phyloP scores from a whole-genome alignment of 768 basidiomycete species.

The Boletus sensibilis region DNA sequence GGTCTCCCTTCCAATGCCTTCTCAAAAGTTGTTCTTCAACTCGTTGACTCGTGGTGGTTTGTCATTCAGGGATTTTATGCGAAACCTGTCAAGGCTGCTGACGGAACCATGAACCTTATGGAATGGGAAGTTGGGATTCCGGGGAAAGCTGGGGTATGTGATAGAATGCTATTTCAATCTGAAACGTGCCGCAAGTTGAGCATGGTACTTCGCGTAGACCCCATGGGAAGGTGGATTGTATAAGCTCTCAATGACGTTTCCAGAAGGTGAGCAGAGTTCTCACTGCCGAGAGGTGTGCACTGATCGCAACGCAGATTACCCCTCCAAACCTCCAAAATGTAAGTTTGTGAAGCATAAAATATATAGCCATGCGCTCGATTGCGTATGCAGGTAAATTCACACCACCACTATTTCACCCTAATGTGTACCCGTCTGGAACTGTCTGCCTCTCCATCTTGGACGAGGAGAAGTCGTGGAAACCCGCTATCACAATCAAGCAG shows the following conservation, averaged over 20 bases:
- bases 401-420: slow-evolving; percentile 95
- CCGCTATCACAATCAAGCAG: slow-evolving; percentile 98
- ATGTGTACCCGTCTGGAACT: slow-evolving; percentile 98
- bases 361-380: slow-evolving; percentile 4
- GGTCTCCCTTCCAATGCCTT: not conserved
- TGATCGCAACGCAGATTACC: slow-evolving; percentile 63
- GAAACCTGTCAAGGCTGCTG: slow-evolving; percentile 82
- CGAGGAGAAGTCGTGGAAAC: slow-evolving; percentile 99
- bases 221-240: slow-evolving; percentile 97
- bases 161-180: slow-evolving; percentile 1
- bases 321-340: slow-evolving; percentile 96
- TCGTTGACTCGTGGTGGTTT: slow-evolving; percentile 6
- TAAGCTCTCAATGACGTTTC: slow-evolving; percentile 92
- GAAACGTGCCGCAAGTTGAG: slow-evolving; percentile 12
- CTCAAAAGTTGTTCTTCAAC: not conserved
- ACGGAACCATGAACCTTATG: slow-evolving; percentile 95
- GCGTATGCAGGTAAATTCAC: slow-evolving; percentile 82
- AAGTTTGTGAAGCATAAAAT: slow-evolving; percentile 26
- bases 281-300: not conserved
- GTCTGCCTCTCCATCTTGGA: slow-evolving; percentile 97
- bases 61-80: slow-evolving; percentile 88
- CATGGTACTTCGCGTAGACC: slow-evolving; percentile 54
- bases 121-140: slow-evolving; percentile 99
- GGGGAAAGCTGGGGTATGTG: slow-evolving; percentile 80
- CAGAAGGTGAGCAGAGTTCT: slow-evolving; percentile 66